phyloP scores from a whole-genome alignment of 2,329 filamentous ascomycete species.

The Fusarium sp. region DNA sequence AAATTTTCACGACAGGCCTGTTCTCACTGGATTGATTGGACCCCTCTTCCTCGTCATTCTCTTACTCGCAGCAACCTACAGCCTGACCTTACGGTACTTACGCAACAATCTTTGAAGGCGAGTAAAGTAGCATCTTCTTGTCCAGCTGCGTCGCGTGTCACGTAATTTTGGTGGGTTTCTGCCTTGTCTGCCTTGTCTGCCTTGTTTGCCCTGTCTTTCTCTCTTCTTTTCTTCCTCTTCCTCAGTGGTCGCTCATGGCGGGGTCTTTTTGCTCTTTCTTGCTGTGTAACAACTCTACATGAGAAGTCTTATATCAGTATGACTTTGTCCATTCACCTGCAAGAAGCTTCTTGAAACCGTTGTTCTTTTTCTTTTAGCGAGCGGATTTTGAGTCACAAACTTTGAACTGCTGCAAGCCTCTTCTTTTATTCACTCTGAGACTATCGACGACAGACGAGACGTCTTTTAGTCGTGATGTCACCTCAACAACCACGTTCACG shows the following conservation, averaged over 20 bases:
- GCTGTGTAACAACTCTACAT: conserved; percentile 30
- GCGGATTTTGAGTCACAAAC: background rate
- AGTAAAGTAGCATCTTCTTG: conserved; percentile 42
- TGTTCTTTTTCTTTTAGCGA: background rate
- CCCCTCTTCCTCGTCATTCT: conserved; percentile 43
- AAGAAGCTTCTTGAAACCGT: background rate
- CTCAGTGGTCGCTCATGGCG: conserved; percentile 22
- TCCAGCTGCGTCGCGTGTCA: conserved; percentile 39
- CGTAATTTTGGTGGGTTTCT: conserved; percentile 27
- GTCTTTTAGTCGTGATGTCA: conserved; percentile 29
- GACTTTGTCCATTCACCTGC: conserved; percentile 1
- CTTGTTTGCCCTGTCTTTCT: conserved; percentile 29
- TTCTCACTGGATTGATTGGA: conserved; percentile 45
- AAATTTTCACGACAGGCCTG: conserved; percentile 41
- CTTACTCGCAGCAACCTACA: conserved; percentile 42
- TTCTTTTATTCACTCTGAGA: conserved; percentile 9
- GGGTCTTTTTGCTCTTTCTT: conserved; percentile 32
- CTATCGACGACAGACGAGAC: conserved; percentile 1
- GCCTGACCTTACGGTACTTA: conserved; percentile 29
- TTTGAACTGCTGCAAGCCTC: conserved; percentile 8
- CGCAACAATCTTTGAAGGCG: conserved; percentile 44
- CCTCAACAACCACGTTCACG: conserved; percentile 15
- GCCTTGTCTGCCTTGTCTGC: conserved; percentile 40
- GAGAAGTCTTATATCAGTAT: conserved; percentile 29
- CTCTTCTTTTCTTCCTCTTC: conserved; percentile 7